Base-by-base conservation (phyloP, 2,329 filamentous ascomycete genomes). In the Sporothrix mexicana region DNA sequence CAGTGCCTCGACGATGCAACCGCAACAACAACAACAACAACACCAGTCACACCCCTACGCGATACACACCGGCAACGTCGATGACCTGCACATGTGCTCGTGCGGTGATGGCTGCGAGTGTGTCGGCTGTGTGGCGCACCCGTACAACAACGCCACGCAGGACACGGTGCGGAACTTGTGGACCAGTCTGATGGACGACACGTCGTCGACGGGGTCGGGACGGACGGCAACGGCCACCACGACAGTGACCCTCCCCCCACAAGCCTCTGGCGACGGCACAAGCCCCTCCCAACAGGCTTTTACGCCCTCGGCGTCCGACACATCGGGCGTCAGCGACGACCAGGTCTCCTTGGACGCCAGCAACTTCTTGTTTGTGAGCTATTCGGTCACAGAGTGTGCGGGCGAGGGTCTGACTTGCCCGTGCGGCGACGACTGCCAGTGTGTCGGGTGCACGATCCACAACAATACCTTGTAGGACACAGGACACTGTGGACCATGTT, bases 401-500 rank as follows among this genome's bases (percentile, higher is more conserved):
- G 76, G 77, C 62, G 75, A 76, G 30, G 75, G 73, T 2, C 20
- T 73, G 59, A 74, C 72, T 30, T 93, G 91, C 77, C 83, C 84
- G 66, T 93, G 91, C 77, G 91, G 91, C 23, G 87, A 90, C 71
- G 83, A 83, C 41, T 93, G 91, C 76, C 86, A 90, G 76, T 93
- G 91, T 77, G 82, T 92, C 49, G 91, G 90, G 12, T 93, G 91
- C 78, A 85, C 89, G 5, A 92, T 78, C 89, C 91, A 13, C 91
- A 92, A 92, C 76, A 71, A 73, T 20, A 51, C 69, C 12, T 15
- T 51, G 57, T 67, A 51, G 15, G 13, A 23, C 2, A 1, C 23
- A 51, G 15, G 13, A 23, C 2, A 1, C 23, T 2, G 41, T 25
- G 20, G 30, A 36, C 3, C 7, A 36, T 12, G 43, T 66, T 9